Percentiles rank a stretch among this genome's conserved stretches.
Conservation (phyloP, 2,329 filamentous ascomycete species). For the Cylindrodendrum hubeiense region DNA sequence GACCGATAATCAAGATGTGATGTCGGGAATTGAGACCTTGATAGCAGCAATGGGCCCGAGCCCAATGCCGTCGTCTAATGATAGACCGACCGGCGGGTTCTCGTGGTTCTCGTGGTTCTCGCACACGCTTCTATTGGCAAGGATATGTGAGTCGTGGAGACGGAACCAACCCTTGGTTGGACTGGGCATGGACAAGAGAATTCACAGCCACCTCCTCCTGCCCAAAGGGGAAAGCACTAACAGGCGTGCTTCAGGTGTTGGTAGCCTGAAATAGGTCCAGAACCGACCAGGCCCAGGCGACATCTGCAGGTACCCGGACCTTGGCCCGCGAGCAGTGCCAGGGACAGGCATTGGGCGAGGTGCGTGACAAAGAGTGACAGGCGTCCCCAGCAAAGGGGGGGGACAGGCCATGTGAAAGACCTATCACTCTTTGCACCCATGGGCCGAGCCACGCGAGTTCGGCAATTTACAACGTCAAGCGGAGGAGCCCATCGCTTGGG, state of each 20-base stretch:
- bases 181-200: background rate
- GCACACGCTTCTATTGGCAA: background rate
- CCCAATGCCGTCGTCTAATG: background rate
- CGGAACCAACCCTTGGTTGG: background rate
- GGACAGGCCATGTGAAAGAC: background rate
- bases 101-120: background rate
- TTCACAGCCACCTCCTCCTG: conserved; percentile 11
- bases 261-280: conserved; percentile 4
- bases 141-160: background rate
- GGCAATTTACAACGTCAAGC: background rate
- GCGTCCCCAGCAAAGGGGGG: background rate
- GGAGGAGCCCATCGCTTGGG: background rate
- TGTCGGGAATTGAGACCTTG: background rate
- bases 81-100: background rate
- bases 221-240: conserved; percentile 1
- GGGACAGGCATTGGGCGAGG: background rate
- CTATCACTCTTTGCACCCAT: background rate
- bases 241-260: conserved; percentile 8
- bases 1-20: background rate
- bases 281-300: background rate
- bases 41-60: background rate
- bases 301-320: conserved; percentile 10
- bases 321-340: background rate
- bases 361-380: background rate
- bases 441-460: background rate